Evolutionary conservation across 768 basidiomycete species (phyloP).

Genomic region (Amanita subjunquillea): DNA sequence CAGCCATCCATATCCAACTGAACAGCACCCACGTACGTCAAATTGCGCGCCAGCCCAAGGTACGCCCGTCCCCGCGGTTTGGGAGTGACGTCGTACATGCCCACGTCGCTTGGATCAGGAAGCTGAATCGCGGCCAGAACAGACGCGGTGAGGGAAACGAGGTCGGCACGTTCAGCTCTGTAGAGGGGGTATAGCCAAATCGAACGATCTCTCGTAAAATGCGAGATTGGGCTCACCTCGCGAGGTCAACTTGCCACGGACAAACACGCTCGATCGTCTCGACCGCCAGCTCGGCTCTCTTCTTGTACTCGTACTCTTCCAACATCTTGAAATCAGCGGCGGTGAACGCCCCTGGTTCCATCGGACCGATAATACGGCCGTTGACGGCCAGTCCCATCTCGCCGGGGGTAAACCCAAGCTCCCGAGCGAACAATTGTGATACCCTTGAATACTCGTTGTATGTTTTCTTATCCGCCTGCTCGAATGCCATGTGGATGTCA

Average conservation of each 20-base stretch:
- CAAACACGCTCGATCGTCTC: constrained; percentile 50
- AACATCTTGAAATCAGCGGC: constrained; percentile 66
- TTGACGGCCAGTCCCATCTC: constrained; percentile 64
- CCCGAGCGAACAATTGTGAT: constrained; percentile 38
- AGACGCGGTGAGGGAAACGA: constrained; percentile 60
- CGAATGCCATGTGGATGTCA: constrained; percentile 15
- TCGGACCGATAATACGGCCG: constrained; percentile 79
- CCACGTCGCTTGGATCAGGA: constrained; percentile 63
- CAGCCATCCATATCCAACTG: not conserved
- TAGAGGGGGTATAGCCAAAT: not conserved
- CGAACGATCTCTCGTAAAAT: not conserved
- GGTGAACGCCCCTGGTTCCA: constrained; percentile 47
- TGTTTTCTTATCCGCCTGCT: constrained; percentile 19
- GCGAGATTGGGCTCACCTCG: constrained; percentile 26
- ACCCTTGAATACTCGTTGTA: constrained; percentile 34
- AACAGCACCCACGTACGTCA: constrained; percentile 40
- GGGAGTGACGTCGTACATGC: constrained; percentile 58
- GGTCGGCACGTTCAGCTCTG: constrained; percentile 46
- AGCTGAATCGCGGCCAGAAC: constrained; percentile 61
- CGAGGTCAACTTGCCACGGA: constrained; percentile 23
- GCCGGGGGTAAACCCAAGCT: constrained; percentile 50
- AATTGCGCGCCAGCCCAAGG: constrained; percentile 42
- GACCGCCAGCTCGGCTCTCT: constrained; percentile 60
- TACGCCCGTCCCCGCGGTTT: constrained; percentile 55
- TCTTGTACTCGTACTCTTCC: constrained; percentile 62